phyloP scores from a whole-genome alignment of 2,329 filamentous ascomycete species.

The Colletotrichum zoysiae region DNA sequence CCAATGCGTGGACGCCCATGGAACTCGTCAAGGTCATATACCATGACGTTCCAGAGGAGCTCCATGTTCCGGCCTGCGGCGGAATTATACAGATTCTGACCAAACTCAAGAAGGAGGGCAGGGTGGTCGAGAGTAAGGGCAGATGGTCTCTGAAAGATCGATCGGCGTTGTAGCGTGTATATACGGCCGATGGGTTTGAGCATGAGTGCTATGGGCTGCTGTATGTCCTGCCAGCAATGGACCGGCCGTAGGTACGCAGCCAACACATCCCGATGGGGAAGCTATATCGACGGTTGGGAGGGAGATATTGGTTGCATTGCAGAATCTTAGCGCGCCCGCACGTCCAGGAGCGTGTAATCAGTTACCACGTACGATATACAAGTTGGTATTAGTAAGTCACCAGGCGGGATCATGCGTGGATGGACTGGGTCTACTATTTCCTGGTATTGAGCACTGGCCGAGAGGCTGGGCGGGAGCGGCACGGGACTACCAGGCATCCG shows the following conservation, averaged over 20 bases:
- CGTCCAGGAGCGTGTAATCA: neutral
- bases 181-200: no score
- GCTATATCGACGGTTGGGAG: neutral
- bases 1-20: slow-evolving; percentile 74
- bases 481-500: neutral
- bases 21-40: slow-evolving; percentile 93
- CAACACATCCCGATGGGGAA: slow-evolving; percentile 2
- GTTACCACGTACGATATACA: neutral
- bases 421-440: neutral
- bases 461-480: neutral
- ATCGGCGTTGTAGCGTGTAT: slow-evolving; percentile 54
- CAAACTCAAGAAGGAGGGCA: slow-evolving; percentile 83
- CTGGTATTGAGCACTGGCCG: neutral
- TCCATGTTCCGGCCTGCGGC: slow-evolving; percentile 81
- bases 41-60: slow-evolving; percentile 77
- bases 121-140: slow-evolving; percentile 59
- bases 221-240: neutral
- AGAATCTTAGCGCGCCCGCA: neutral
- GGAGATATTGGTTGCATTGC: neutral
- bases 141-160: slow-evolving; percentile 59
- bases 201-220: neutral
- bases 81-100: slow-evolving; percentile 83
- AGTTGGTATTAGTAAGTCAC: neutral
- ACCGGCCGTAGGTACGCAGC: neutral
- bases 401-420: neutral